Percentiles rank a stretch among this genome's conserved stretches.
Conservation (phyloP, 1,284 basidiomycete genomes). For the Sphagnurus paluster region DNA sequence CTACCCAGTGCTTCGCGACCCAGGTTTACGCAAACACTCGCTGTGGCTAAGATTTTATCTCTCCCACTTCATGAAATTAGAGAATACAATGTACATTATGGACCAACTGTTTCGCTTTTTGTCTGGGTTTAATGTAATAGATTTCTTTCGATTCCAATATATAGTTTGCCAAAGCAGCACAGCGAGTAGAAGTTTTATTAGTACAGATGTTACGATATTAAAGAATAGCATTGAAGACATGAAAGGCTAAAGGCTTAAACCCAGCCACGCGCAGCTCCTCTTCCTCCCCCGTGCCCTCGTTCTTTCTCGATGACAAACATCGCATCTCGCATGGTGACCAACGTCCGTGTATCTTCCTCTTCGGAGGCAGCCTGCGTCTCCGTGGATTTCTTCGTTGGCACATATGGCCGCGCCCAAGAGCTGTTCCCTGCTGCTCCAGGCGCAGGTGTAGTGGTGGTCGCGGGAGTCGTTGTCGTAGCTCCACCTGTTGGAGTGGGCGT, state of each 20-base stretch:
- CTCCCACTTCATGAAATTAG: neutral
- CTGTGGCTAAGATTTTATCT: neutral
- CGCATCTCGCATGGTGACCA: conserved; percentile 73
- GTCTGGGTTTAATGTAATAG: too few relatives aligned
- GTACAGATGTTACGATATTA: neutral
- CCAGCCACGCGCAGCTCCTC: conserved; percentile 72
- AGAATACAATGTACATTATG: too few relatives aligned
- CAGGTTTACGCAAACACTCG: conserved; percentile 36
- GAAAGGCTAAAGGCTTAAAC: conserved; percentile 41
- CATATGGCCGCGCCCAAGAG: conserved; percentile 70
- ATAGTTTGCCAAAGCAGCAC: too few relatives aligned
- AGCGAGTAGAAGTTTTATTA: neutral
- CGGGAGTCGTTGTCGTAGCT: conserved; percentile 8
- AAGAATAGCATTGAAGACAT: too few relatives aligned
- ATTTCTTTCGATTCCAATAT: too few relatives aligned
- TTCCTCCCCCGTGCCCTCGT: conserved; percentile 74
- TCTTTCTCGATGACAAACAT: conserved; percentile 80
- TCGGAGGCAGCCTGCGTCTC: conserved; percentile 28
- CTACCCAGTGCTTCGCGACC: conserved; percentile 44
- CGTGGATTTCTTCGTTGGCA: conserved; percentile 48
- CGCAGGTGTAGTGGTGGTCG: conserved; percentile 36
- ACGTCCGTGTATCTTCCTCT: conserved; percentile 55
- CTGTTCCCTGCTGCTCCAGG: conserved; percentile 29
- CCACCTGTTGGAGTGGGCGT: conserved; percentile 15
- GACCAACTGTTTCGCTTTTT: too few relatives aligned